A percentile compares a stretch with the other conserved stretches of the same genome.
These are phyloP conservation scores for Graphiopsis chlorocephala DNA, from an alignment of 2,329 filamentous ascomycete genomes.

Conservation along the genomic window DNA sequence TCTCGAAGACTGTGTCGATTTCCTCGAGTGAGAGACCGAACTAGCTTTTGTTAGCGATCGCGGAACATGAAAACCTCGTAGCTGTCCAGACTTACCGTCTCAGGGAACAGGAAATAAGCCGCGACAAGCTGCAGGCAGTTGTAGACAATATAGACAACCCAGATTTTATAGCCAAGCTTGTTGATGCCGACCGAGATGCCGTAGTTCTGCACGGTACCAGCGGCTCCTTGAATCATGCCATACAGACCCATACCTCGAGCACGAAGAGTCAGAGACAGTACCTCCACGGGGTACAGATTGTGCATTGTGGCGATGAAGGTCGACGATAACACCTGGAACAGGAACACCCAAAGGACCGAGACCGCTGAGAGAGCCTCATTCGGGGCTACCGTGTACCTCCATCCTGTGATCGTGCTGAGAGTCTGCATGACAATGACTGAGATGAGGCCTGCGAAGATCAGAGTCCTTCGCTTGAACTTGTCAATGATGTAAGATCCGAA, in stretches of 20 bases:
- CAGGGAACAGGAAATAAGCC: constrained; percentile 53
- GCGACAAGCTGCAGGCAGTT: constrained; percentile 48
- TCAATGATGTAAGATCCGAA: constrained; percentile 45
- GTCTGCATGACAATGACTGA: constrained; percentile 47
- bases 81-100: constrained; percentile 41
- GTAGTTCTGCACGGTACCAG: constrained; percentile 45
- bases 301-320: constrained; percentile 38
- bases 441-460: constrained; percentile 45
- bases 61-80: not conserved
- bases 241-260: constrained; percentile 31
- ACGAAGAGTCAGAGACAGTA: constrained; percentile 1
- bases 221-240: constrained; percentile 45
- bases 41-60: not conserved
- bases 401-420: constrained; percentile 48
- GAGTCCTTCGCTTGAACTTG: constrained; percentile 42
- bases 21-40: constrained; percentile 49
- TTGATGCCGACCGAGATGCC: constrained; percentile 49
- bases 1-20: constrained; percentile 59
- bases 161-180: constrained; percentile 51
- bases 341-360: constrained; percentile 49
- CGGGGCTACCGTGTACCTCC: constrained; percentile 40
- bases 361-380: constrained; percentile 39
- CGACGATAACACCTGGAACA: constrained; percentile 49
- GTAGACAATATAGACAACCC: constrained; percentile 51
- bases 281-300: constrained; percentile 10